phyloP scores from a whole-genome alignment of 129 eudicot species.

The Artemisia argyi region DNA sequence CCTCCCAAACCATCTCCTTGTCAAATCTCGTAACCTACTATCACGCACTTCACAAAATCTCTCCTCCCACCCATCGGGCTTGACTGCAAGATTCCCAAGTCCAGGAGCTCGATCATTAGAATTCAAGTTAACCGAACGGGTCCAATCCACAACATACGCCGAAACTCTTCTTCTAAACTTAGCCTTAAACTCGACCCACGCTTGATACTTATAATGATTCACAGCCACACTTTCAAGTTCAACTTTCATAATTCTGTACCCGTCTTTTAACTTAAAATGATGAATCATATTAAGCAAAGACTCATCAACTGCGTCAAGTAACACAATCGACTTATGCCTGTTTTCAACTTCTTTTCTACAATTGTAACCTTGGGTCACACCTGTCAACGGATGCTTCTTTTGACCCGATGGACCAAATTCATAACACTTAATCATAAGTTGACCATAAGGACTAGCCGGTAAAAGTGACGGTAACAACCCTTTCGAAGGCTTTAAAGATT shows the following conservation, averaged over 20 bases:
- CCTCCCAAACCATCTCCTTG: too few species aligned
- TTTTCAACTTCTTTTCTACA: constrained; percentile 52
- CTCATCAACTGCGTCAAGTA: constrained; percentile 46
- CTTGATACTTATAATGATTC: constrained; percentile 90
- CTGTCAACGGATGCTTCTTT: constrained; percentile 49
- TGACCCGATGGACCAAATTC: constrained; percentile 81
- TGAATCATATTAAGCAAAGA: constrained; percentile 70
- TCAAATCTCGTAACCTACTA: constrained; percentile 44
- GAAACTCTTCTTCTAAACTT: constrained; percentile 90
- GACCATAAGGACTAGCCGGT: constrained; percentile 28
- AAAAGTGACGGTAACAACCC: constrained; percentile 30
- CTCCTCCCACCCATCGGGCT: constrained; percentile 69
- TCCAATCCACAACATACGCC: constrained; percentile 92
- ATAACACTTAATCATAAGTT: constrained; percentile 45
- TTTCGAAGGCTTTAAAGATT: constrained; percentile 25
- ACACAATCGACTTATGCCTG: constrained; percentile 76
- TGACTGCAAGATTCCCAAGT: constrained; percentile 58
- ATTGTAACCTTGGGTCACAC: constrained; percentile 80
- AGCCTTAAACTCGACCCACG: constrained; percentile 88
- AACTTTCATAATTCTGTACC: constrained; percentile 38
- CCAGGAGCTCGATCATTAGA: constrained; percentile 93
- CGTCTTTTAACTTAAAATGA: constrained; percentile 61
- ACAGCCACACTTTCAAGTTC: constrained; percentile 31
- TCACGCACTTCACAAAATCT: constrained; percentile 78
- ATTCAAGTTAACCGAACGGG: constrained; percentile 31